Conservation (phyloP, 345 rosid species). For the Eucalyptus sp. region DNA sequence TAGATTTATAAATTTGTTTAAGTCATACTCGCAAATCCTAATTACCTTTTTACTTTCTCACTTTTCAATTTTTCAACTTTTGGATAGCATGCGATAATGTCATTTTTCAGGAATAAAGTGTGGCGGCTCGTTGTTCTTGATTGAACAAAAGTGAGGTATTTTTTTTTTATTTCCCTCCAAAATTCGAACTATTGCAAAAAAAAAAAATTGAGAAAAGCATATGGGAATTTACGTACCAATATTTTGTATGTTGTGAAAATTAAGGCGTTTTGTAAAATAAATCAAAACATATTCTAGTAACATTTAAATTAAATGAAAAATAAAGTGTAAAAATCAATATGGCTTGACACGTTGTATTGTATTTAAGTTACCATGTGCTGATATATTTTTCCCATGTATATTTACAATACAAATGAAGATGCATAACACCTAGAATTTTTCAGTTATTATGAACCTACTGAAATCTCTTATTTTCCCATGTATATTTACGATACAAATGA, state of each 20-base stretch:
- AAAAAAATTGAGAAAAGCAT: no score
- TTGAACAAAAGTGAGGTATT: background rate
- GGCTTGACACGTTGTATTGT: no score
- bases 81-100: background rate
- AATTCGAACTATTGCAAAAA: no score
- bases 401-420: no score
- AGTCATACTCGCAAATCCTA: background rate
- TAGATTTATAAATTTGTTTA: no score
- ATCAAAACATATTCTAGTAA: no score
- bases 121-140: background rate
- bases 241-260: background rate
- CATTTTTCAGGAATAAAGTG: no score
- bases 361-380: background rate
- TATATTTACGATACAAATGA: background rate
- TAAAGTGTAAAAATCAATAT: background rate
- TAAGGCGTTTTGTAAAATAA: background rate
- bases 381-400: no score
- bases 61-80: background rate
- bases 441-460: no score
- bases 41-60: background rate
- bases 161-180: background rate
- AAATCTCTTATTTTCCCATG: background rate
- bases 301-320: no score
- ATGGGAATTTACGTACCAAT: no score
- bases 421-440: no score